Percentiles rank a stretch among this genome's conserved stretches.
phyloP scores from a whole-genome alignment of 768 basidiomycete genomes.

The Naganishia vishniacii region DNA sequence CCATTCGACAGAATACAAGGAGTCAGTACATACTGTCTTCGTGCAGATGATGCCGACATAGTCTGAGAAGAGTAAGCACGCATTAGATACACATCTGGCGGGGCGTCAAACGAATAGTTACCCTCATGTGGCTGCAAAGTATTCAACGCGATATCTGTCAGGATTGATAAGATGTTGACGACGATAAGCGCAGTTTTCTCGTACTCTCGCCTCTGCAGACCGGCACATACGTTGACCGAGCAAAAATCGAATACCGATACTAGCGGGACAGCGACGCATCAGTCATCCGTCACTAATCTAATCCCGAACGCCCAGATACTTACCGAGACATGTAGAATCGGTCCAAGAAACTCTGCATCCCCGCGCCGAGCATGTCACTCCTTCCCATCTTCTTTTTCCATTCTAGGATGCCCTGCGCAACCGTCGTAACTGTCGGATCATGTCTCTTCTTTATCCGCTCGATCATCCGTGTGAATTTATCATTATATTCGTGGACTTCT shows the following conservation, averaged over 20 bases:
- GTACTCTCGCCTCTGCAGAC: not conserved
- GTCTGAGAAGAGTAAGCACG: constrained; percentile 48
- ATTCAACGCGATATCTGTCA: constrained; percentile 83
- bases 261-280: not conserved
- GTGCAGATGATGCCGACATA: constrained; percentile 99
- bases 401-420: constrained; percentile 85
- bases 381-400: constrained; percentile 73
- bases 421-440: constrained; percentile 94
- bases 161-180: not conserved
- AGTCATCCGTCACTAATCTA: not conserved
- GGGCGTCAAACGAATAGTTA: too few relatives aligned
- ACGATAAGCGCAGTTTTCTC: too few relatives aligned
- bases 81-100: too few relatives aligned
- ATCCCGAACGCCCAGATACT: constrained; percentile 64
- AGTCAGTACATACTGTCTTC: constrained; percentile 53
- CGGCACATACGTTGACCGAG: constrained; percentile 79
- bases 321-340: constrained; percentile 86
- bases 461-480: constrained; percentile 76
- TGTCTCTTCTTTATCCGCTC: constrained; percentile 88
- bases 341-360: constrained; percentile 93
- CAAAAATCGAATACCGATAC: constrained; percentile 70
- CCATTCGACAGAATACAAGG: constrained; percentile 5
- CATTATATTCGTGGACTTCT: constrained; percentile 87
- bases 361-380: constrained; percentile 52
- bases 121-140: constrained; percentile 72